A percentile compares a stretch with the other conserved stretches of the same genome.
These are phyloP conservation scores for Lagenidium giganteum DNA, from an alignment of 352 stramenopile genomes.

Conservation along the genomic window DNA sequence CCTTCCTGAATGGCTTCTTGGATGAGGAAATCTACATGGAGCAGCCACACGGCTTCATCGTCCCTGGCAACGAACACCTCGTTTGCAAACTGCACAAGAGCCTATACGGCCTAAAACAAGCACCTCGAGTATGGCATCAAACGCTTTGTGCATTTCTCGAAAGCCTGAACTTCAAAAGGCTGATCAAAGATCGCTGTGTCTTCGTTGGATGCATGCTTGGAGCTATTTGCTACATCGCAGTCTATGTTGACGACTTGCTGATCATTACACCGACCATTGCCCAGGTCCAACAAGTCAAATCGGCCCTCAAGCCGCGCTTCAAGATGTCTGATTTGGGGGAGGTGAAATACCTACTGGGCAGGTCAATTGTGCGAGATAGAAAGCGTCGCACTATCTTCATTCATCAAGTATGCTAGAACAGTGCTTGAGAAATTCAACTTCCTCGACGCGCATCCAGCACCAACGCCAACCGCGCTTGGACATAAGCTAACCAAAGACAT, in stretches of 20 bases:
- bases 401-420: constrained; percentile 11
- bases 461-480: neutral
- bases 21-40: constrained; percentile 1
- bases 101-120: constrained; percentile 12
- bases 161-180: constrained; percentile 1
- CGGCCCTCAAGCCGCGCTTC: neutral
- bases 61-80: too few species aligned
- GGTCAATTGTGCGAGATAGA: constrained; percentile 4
- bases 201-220: too few species aligned
- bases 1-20: neutral
- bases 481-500: neutral
- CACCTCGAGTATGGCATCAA: constrained; percentile 7
- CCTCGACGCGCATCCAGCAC: neutral
- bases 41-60: neutral
- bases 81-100: constrained; percentile 5
- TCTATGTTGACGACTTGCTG: constrained; percentile 23
- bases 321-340: constrained; percentile 5
- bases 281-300: constrained; percentile 5
- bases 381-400: constrained; percentile 3
- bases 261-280: neutral
- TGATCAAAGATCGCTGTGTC: constrained; percentile 14
- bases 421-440: constrained; percentile 5
- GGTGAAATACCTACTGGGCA: constrained; percentile 8
- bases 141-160: constrained; percentile 6
- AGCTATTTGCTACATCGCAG: constrained; percentile 8